A percentile compares a stretch with the other conserved stretches of the same genome.
Conservation (phyloP, 2,329 filamentous ascomycete species). For the Arthrobotrys pseudoclavata region DNA sequence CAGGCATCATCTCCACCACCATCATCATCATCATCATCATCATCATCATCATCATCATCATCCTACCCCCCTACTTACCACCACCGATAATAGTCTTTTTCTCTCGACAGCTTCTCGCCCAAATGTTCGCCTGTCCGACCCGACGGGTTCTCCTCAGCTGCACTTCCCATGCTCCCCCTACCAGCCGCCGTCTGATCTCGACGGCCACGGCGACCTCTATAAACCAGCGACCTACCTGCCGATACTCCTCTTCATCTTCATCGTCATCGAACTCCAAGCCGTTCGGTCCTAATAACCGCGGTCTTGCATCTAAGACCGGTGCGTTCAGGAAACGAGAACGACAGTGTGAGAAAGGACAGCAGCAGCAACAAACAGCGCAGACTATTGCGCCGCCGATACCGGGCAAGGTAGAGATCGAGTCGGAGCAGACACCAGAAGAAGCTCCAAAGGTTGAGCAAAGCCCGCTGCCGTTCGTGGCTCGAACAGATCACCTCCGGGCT, state of each 20-base stretch:
- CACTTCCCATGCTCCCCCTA: slow-evolving; percentile 46
- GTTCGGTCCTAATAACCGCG: slow-evolving; percentile 50
- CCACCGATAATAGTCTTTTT: background rate
- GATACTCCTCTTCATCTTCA: slow-evolving; percentile 57
- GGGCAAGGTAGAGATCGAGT: slow-evolving; percentile 34
- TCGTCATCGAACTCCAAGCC: slow-evolving; percentile 53
- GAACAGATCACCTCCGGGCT: slow-evolving; percentile 52
- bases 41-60: background rate
- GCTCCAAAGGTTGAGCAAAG: slow-evolving; percentile 35
- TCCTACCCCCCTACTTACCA: background rate
- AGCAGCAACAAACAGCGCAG: slow-evolving; percentile 35
- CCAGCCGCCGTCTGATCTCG: slow-evolving; percentile 53
- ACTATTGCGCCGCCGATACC: slow-evolving; percentile 52
- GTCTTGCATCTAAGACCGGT: slow-evolving; percentile 52
- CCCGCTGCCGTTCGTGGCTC: slow-evolving; percentile 50
- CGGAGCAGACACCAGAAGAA: slow-evolving; percentile 32
- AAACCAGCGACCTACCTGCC: slow-evolving; percentile 39
- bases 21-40: background rate
- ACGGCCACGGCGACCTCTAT: slow-evolving; percentile 49
- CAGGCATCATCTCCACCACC: background rate
- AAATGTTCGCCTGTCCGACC: slow-evolving; percentile 60
- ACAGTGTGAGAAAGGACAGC: slow-evolving; percentile 54
- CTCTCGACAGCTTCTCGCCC: background rate
- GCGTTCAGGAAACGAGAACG: slow-evolving; percentile 56
- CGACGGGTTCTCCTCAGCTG: slow-evolving; percentile 53